Evolutionary conservation across 352 stramenopile species (phyloP), one percentile per base, ranked within the genome.

Genomic region (Globisporangium takayamanum): DNA sequence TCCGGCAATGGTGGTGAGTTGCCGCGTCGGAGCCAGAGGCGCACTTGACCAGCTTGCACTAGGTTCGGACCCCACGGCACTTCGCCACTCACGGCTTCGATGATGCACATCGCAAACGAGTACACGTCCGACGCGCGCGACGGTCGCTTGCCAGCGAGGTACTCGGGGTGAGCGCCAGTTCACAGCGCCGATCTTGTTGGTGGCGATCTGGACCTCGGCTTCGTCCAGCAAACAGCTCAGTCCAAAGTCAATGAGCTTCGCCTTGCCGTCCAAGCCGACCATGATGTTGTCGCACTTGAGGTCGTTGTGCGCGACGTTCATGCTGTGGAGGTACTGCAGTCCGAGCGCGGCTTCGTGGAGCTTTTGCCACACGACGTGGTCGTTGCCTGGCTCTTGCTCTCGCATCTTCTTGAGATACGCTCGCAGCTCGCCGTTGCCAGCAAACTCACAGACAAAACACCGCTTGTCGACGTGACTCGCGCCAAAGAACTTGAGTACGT

Each of bases 211-310:
- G 48, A 53, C 41, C 48, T 53, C 48, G 15, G 28, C 48, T 26
- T 53, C 48, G 15, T 12, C 22, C 12, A 53, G 18, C 11, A 53
- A 16, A 18, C 16, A 20, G 22, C 48, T 53, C 22, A 53, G 16
- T 7, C 44, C 44, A 49, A 49, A 49, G 44, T 49, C 44, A 12
- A 49, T 49, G 4, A 49, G 44, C 44, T 49, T 49, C 7, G 44
- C 44, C 5, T n/a, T 49, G 44, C 18, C 18, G 44, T 49, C 44
- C 0, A 25, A 0, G 5, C 11, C 18, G 47, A 69, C 51, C 48
- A 72, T 48, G 20, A 69, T 60, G 30, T 68, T 60, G 55, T 69
- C 63, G 51, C 54, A 53, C 26, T 67, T 69, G 20, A 69, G 54
- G 18, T 69, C 62, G 26, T 50, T 61, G 48, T 72, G 66, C 44